Percentiles rank a stretch among this genome's conserved stretches.
phyloP scores from a whole-genome alignment of 2,329 filamentous ascomycete genomes.

The Colletotrichum tropicale region DNA sequence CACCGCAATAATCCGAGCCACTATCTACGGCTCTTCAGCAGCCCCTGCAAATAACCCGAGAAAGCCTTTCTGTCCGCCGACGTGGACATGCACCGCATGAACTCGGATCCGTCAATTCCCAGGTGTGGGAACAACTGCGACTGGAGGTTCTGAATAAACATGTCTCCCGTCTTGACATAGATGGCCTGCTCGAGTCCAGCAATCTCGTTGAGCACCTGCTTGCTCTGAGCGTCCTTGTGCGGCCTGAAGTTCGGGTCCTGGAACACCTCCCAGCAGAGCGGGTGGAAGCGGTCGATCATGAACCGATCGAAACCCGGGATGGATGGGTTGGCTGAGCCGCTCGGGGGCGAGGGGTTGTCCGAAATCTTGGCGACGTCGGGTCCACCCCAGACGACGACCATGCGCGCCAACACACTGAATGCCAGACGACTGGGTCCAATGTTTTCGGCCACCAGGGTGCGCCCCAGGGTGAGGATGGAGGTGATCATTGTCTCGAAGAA shows the following conservation, averaged over 20 bases:
- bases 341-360: conserved; percentile 53
- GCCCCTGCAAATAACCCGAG: conserved; percentile 65
- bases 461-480: conserved; percentile 84
- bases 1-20: background rate
- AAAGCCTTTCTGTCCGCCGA: conserved; percentile 66
- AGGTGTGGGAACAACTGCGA: conserved; percentile 67
- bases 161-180: conserved; percentile 85
- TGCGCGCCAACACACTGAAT: conserved; percentile 80
- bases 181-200: conserved; percentile 87
- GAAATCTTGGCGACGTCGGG: conserved; percentile 71
- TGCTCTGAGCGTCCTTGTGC: conserved; percentile 81
- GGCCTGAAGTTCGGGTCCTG: conserved; percentile 80
- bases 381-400: conserved; percentile 90
- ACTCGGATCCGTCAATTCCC: conserved; percentile 66
- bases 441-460: conserved; percentile 69
- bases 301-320: conserved; percentile 93
- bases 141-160: conserved; percentile 75
- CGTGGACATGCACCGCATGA: conserved; percentile 63
- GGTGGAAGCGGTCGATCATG: conserved; percentile 87
- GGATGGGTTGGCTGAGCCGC: conserved; percentile 55
- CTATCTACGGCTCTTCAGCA: conserved; percentile 52
- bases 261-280: conserved; percentile 88
- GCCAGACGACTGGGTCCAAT: conserved; percentile 71
- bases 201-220: conserved; percentile 87
- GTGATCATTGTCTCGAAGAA: conserved; percentile 88